phyloP scores from a whole-genome alignment of 352 stramenopile genomes.

The Phytophthora meadii region DNA sequence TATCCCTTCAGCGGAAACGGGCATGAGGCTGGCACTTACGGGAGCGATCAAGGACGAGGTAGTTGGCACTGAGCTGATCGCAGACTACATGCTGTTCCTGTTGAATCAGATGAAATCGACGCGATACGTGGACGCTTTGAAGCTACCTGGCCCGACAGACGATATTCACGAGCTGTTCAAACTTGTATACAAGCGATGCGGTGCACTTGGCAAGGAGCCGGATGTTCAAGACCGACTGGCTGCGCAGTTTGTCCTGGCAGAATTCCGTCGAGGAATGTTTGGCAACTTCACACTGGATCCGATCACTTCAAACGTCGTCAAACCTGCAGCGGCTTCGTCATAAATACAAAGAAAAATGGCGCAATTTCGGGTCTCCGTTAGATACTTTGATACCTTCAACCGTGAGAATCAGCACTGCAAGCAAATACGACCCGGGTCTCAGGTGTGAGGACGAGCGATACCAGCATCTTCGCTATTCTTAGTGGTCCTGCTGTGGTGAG shows the following conservation, averaged over 20 bases:
- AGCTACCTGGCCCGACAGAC: slow-evolving; percentile 72
- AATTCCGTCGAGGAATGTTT: slow-evolving; percentile 81
- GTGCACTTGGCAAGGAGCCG: slow-evolving; percentile 78
- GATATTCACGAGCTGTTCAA: slow-evolving; percentile 75
- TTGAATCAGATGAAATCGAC: slow-evolving; percentile 85
- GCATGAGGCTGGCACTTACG: slow-evolving; percentile 85
- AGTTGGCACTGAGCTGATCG: slow-evolving; percentile 86
- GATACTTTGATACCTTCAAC: slow-evolving; percentile 11
- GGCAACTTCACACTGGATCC: slow-evolving; percentile 86
- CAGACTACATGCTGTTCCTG: slow-evolving; percentile 90
- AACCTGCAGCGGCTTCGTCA: slow-evolving; percentile 14
- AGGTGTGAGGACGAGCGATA: slow-evolving; percentile 29
- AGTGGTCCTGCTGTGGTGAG: background rate
- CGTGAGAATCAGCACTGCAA: slow-evolving; percentile 20
- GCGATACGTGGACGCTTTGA: slow-evolving; percentile 80
- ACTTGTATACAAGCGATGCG: slow-evolving; percentile 69
- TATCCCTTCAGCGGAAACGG: slow-evolving; percentile 78
- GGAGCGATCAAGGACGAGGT: slow-evolving; percentile 90
- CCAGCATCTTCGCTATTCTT: slow-evolving; percentile 32
- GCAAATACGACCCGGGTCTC: background rate
- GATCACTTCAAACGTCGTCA: slow-evolving; percentile 34
- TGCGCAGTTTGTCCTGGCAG: slow-evolving; percentile 71
- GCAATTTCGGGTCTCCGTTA: slow-evolving; percentile 9
- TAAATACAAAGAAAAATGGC: slow-evolving; percentile 23
- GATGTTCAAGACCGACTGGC: slow-evolving; percentile 75